Base-by-base conservation (phyloP, 1,284 basidiomycete genomes). In the Fomitopsis pinicola region DNA sequence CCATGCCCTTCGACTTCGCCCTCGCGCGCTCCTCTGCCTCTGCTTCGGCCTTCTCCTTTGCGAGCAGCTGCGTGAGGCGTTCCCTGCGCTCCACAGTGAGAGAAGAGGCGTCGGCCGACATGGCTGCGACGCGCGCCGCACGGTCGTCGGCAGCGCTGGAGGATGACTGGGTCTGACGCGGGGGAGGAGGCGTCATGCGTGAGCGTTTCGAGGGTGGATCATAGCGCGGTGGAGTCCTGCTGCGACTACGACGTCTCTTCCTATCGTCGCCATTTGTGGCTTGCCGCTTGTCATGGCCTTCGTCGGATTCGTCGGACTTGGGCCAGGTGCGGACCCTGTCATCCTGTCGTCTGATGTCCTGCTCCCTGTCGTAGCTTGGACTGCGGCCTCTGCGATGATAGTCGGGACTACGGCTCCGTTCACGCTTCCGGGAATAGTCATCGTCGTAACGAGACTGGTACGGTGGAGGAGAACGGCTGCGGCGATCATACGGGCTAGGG, bases 41-140 rank as follows among this genome's bases (percentile, higher is more conserved):
- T 4, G 85, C 70, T 63, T 91, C 88, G 5, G 82, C 86, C 71
- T 88, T 91, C 73, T 93, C 90, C 70, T 83, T 84, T 69, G 85
- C 87, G 42, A 91, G 75, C 58, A 92, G 72, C 12, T 75, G 75
- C 2, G 82, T 78, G 10, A 93, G 76, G 44, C 88, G 84, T 65
- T 86, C 82, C 64, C 87, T 83, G n/a, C 93, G 84, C 59, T 92
- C 87, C 1, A 72, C 70, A 42, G 82, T 80, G 78, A 95, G 80
- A 17, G 76, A 72, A 30, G 78, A 73, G 1, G 95, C 95, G 64
- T 90, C 85, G 1, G 82, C 74, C 30, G 87, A 78, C 95, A 98
- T 97, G 10, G 92, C 91, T 0, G 92, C 94, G 19, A 98, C 80
- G 36, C 90, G 87, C 26, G 92, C 91, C 2, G 88, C 88, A 36